Conservation (phyloP, 2,329 filamentous ascomycete genomes). For the Rutstroemia sp. region DNA sequence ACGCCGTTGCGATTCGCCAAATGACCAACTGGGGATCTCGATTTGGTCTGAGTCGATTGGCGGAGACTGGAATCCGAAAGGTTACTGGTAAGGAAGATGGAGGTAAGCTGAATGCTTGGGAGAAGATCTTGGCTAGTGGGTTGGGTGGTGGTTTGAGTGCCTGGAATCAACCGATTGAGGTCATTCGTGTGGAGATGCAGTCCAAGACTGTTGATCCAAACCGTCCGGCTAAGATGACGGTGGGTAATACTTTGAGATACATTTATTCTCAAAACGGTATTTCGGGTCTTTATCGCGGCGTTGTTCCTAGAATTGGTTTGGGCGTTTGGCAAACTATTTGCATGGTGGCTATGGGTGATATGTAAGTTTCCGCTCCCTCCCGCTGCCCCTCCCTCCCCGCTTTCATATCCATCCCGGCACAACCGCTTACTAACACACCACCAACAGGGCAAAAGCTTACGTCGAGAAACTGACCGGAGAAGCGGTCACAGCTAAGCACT, state of each 20-base stretch:
- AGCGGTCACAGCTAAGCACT: constrained; percentile 59
- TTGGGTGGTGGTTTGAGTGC: constrained; percentile 90
- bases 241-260: constrained; percentile 76
- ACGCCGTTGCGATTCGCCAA: constrained; percentile 95
- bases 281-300: constrained; percentile 90
- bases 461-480: constrained; percentile 61
- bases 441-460: constrained; percentile 57
- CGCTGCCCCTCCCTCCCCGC: too few species aligned
- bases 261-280: constrained; percentile 87
- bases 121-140: constrained; percentile 84
- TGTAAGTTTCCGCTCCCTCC: constrained; percentile 50
- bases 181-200: constrained; percentile 99
- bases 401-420: too few species aligned
- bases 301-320: constrained; percentile 87
- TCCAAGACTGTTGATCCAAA: constrained; percentile 97
- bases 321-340: constrained; percentile 99
- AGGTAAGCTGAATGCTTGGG: constrained; percentile 68
- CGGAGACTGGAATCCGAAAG: constrained; percentile 79
- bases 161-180: constrained; percentile 99
- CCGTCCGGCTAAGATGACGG: constrained; percentile 97
- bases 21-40: constrained; percentile 99
- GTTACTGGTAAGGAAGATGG: constrained; percentile 70
- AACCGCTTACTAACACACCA: constrained; percentile 12
- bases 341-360: constrained; percentile 98
- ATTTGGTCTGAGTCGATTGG: constrained; percentile 87